These are phyloP conservation scores for Papiliotrema nemorosa DNA, from an alignment of 1,284 basidiomycete species.

Conservation along the genomic window DNA sequence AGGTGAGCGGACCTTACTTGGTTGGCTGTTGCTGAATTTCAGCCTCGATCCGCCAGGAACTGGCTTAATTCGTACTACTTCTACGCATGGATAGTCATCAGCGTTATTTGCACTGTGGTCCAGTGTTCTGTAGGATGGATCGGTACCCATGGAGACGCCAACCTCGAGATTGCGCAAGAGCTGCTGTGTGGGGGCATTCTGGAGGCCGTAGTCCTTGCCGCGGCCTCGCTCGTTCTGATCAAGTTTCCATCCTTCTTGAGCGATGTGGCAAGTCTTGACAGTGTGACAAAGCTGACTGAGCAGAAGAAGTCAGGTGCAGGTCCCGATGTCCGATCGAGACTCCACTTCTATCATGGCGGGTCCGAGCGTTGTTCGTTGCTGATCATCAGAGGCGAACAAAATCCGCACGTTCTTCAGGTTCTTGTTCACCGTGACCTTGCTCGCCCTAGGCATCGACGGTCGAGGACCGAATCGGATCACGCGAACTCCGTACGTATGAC, in stretches of 20 bases:
- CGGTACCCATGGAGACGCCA: constrained; percentile 2
- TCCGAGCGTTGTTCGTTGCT: neutral
- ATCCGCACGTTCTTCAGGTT: constrained; percentile 31
- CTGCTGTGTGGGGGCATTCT: constrained; percentile 14
- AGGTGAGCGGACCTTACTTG: constrained; percentile 21
- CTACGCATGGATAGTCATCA: constrained; percentile 28
- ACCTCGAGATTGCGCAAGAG: constrained; percentile 1
- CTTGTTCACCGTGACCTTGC: constrained; percentile 16
- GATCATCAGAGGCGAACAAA: constrained; percentile 26
- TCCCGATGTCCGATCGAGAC: constrained; percentile 29
- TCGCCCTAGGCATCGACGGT: constrained; percentile 27
- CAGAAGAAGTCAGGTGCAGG: constrained; percentile 34
- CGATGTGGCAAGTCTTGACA: constrained; percentile 21
- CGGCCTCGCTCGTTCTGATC: constrained; percentile 22
- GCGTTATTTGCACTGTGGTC: constrained; percentile 9
- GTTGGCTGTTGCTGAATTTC: too few relatives aligned
- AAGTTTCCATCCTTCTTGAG: constrained; percentile 28
- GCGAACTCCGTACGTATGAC: neutral
- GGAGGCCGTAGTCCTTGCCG: constrained; percentile 15
- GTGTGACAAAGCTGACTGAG: neutral
- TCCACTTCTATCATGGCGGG: constrained; percentile 32
- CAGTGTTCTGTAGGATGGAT: constrained; percentile 21
- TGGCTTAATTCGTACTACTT: constrained; percentile 32
- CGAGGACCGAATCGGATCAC: constrained; percentile 1
- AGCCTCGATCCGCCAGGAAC: too few relatives aligned